Conservation (phyloP, 371 early-diverging fungal species). For the Haplosporangium sp. region DNA sequence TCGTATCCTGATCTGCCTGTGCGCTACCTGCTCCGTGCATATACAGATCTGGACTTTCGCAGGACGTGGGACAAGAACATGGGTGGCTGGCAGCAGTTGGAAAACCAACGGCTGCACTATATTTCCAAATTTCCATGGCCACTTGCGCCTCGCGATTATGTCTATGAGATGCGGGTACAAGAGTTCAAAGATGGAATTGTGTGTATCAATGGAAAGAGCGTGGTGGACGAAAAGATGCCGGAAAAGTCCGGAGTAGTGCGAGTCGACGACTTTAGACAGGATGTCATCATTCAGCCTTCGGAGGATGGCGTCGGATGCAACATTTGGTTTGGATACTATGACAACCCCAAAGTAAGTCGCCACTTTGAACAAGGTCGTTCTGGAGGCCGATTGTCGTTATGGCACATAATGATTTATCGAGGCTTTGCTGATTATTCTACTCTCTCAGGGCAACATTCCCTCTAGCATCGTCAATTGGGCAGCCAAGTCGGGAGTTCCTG, state of each 20-base stretch:
- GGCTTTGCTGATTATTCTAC: background rate
- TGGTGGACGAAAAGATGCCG: slow-evolving; percentile 42
- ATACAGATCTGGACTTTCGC: slow-evolving; percentile 59
- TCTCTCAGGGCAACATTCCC: slow-evolving; percentile 60
- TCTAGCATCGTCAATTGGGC: slow-evolving; percentile 65
- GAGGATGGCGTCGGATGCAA: slow-evolving; percentile 56
- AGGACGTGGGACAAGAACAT: slow-evolving; percentile 63
- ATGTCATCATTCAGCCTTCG: slow-evolving; percentile 56
- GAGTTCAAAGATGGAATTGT: slow-evolving; percentile 45
- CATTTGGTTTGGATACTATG: slow-evolving; percentile 64
- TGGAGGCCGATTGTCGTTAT: too few species aligned
- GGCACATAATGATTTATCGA: too few species aligned
- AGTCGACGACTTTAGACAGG: slow-evolving; percentile 61
- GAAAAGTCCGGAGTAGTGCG: slow-evolving; percentile 58
- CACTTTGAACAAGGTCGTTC: background rate
- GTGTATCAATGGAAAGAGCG: slow-evolving; percentile 61
- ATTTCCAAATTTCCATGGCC: slow-evolving; percentile 61
- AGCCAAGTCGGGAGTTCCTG: slow-evolving; percentile 61
- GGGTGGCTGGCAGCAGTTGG: slow-evolving; percentile 51
- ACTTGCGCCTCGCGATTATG: slow-evolving; percentile 61
- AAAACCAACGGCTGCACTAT: slow-evolving; percentile 37
- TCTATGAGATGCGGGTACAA: slow-evolving; percentile 55
- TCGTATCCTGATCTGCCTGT: slow-evolving; percentile 35
- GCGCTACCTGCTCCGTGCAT: slow-evolving; percentile 29
- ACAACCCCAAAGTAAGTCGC: slow-evolving; percentile 61